Evolutionary conservation across 768 basidiomycete species (phyloP).

Genomic region (Amanita jacksonii): DNA sequence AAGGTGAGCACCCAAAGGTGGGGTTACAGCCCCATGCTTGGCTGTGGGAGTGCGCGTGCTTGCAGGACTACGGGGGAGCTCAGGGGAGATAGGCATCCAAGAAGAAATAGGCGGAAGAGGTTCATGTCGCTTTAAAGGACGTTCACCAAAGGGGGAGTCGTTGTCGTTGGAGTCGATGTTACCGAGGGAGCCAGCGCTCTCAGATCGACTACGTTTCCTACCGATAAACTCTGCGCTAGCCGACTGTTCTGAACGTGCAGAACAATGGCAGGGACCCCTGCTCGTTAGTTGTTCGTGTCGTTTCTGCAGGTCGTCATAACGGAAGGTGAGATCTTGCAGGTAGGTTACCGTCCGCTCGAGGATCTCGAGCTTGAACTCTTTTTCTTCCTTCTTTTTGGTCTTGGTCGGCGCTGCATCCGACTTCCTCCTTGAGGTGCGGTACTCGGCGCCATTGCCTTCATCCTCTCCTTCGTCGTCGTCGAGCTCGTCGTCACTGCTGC

Average conservation of each 20-base stretch:
- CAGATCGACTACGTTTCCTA: conserved; percentile 7
- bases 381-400: conserved; percentile 47
- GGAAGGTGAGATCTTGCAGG: conserved; percentile 58
- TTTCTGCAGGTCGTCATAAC: conserved; percentile 33
- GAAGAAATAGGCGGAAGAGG: conserved; percentile 62
- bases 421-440: conserved; percentile 18
- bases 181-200: background rate
- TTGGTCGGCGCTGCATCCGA: conserved; percentile 17
- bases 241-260: conserved; percentile 13
- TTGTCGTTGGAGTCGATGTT: background rate
- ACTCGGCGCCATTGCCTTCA: conserved; percentile 25
- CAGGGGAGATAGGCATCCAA: conserved; percentile 42
- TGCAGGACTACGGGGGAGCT: conserved; percentile 21
- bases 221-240: conserved; percentile 10
- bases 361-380: conserved; percentile 91
- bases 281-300: background rate
- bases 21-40: conserved; percentile 7
- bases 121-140: conserved; percentile 14
- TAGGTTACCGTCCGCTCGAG: conserved; percentile 75
- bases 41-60: conserved; percentile 20
- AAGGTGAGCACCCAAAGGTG: conserved; percentile 23
- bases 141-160: conserved; percentile 1
- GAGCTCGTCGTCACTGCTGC: conserved; percentile 19
- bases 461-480: conserved; percentile 31
- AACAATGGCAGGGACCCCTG: conserved; percentile 17